Conservation (phyloP, 2,329 filamentous ascomycete species). For the Alternaria infectoria region DNA sequence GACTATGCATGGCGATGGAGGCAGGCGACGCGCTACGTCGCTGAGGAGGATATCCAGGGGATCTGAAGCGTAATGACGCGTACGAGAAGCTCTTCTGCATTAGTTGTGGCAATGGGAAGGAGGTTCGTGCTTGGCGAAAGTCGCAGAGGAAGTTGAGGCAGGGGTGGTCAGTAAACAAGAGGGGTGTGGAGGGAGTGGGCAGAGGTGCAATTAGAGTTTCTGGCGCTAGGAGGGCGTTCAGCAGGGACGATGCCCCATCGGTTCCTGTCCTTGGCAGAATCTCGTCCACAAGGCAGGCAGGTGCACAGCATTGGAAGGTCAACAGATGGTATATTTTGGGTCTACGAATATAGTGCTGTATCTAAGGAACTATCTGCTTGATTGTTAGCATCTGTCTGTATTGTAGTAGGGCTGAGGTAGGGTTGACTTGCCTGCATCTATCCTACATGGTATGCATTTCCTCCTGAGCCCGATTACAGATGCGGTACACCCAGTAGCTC, state of each 20-base stretch:
- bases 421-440: neutral
- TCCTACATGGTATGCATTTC: neutral
- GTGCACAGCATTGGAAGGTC: neutral
- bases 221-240: slow-evolving; percentile 12
- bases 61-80: neutral
- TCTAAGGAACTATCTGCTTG: slow-evolving; percentile 3
- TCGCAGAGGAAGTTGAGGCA: neutral
- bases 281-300: neutral
- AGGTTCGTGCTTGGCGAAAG: neutral
- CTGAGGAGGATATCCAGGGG: neutral
- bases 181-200: neutral
- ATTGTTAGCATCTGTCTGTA: neutral
- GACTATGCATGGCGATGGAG: neutral
- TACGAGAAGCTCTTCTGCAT: neutral
- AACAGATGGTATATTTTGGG: neutral
- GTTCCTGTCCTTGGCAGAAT: slow-evolving; percentile 16
- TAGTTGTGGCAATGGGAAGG: neutral
- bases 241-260: slow-evolving; percentile 5
- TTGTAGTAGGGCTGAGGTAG: neutral
- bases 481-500: neutral
- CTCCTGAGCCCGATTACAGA: neutral
- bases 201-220: slow-evolving; percentile 26
- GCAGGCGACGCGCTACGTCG: neutral
- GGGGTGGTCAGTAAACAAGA: neutral
- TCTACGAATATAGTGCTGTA: neutral